Base-by-base conservation (phyloP, 1,139 yeast genomes). In the Suhomyces yuchorum region DNA sequence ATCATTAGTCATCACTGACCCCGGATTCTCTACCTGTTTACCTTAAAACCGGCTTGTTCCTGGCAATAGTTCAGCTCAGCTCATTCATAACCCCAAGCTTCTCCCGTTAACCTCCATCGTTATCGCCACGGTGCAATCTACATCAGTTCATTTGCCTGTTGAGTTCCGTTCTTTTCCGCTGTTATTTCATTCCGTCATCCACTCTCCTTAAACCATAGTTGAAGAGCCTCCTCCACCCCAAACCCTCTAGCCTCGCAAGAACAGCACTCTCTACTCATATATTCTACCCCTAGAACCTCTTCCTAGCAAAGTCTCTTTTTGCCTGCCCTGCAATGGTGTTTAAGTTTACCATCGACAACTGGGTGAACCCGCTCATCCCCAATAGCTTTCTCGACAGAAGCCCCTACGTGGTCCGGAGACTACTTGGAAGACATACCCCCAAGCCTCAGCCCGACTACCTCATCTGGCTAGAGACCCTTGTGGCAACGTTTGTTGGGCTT, bases 401-500 rank as follows among this genome's bases (percentile, higher is more conserved):
- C 2, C 80, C 80, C 1, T 47, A 46, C 34, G 58, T 58, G 1
- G 2, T 73, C 1, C 52, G 64, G 3, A 55, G 71, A 20, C 57
- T 73, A 38, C 53, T 74, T 4, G 80, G 80, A 1, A 61, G 61
- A 4, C 73, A 70, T 48, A 51, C 49, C 5, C 58, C 65, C 2
- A 54, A 48, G 8, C 75, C 75, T 1, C 57, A 56, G 11, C 67
- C 70, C 1, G 82, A 78, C 51, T 70, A 71, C 51, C 54, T 67
- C 44, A 62, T 77, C 11, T 79, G 82, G 83, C 49, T 76, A 1
- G 84, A 80, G 51, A 69, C 74, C 4, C 55, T 78, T 9, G 54
- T 80, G 0, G 68, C 77, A 2, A 66, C 85, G 0, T 82, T 84
- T 56, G 66, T 73, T 12, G 87, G 86, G 0, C 67, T 84, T 19